These are phyloP conservation scores for Neckera pumila DNA, from an alignment of 225 moss, liverwort and hornwort species.

Conservation along the genomic window DNA sequence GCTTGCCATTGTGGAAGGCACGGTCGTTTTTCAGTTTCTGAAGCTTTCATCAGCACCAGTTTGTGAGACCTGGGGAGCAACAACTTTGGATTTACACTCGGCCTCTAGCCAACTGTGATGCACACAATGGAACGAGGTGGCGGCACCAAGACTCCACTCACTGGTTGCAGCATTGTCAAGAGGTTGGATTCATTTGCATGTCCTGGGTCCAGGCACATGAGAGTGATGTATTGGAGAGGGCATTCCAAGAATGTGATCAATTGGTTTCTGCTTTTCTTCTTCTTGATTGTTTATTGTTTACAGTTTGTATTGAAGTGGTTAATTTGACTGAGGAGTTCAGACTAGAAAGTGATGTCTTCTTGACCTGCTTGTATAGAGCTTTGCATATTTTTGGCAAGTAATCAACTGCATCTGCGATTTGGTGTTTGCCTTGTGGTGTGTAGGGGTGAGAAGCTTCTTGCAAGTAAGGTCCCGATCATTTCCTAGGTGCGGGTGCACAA, in stretches of 20 bases:
- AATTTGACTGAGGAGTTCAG: neutral
- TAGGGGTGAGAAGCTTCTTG: too few species aligned
- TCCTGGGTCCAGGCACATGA: neutral
- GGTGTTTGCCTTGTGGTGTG: too few species aligned
- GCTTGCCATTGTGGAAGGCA: neutral
- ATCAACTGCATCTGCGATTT: too few species aligned
- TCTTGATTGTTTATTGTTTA: neutral
- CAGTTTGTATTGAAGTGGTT: neutral
- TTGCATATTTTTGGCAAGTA: too few species aligned
- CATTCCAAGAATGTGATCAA: neutral
- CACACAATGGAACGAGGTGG: neutral
- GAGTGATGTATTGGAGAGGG: neutral
- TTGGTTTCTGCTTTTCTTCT: neutral
- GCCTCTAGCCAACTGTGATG: neutral
- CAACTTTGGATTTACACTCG: too few species aligned
- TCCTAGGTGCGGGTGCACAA: accelerated
- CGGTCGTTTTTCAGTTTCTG: neutral
- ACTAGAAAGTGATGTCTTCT: too few species aligned
- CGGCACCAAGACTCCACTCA: neutral
- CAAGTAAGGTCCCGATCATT: neutral
- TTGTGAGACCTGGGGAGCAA: neutral
- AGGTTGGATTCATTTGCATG: neutral
- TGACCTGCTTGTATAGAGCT: too few species aligned
- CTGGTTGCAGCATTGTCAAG: neutral
- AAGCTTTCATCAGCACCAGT: neutral